Percentiles rank a stretch among this genome's conserved stretches.
phyloP scores from a whole-genome alignment of 2,329 filamentous ascomycete species.

The Ophiostoma triangulosporum region DNA sequence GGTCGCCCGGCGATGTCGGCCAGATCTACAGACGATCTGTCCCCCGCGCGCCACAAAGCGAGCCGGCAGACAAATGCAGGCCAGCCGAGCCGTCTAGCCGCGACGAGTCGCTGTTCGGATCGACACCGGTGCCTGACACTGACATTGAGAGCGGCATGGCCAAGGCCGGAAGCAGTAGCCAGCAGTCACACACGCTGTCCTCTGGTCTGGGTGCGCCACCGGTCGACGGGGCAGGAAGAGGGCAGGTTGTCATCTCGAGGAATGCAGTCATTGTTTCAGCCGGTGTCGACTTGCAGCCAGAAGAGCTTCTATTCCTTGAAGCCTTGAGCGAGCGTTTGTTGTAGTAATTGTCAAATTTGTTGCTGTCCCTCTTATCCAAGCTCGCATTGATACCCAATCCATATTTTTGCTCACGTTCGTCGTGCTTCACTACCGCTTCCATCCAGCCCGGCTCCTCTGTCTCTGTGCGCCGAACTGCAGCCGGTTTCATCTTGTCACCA shows the following conservation, averaged over 20 bases:
- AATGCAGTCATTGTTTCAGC: constrained; percentile 6
- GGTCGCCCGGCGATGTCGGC: constrained; percentile 34
- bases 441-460: too few species aligned
- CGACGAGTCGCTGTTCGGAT: background rate
- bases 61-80: background rate
- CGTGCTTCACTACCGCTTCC: too few species aligned
- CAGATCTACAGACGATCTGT: constrained; percentile 12
- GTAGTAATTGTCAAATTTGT: background rate
- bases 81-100: background rate
- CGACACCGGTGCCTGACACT: background rate
- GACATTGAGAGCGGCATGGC: background rate
- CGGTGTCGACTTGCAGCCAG: constrained; percentile 4
- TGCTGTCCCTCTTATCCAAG: background rate
- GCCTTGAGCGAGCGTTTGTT: constrained; percentile 6
- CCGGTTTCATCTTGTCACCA: too few species aligned
- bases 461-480: too few species aligned
- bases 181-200: background rate
- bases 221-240: too few species aligned
- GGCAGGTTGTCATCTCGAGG: constrained; percentile 2
- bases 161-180: background rate
- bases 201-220: background rate
- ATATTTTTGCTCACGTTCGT: too few species aligned
- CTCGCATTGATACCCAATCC: background rate
- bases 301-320: constrained; percentile 9
- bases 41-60: background rate